Evolutionary conservation across 805 yeast genomes (phyloP).

Genomic region (Suhomyces prunicola): DNA sequence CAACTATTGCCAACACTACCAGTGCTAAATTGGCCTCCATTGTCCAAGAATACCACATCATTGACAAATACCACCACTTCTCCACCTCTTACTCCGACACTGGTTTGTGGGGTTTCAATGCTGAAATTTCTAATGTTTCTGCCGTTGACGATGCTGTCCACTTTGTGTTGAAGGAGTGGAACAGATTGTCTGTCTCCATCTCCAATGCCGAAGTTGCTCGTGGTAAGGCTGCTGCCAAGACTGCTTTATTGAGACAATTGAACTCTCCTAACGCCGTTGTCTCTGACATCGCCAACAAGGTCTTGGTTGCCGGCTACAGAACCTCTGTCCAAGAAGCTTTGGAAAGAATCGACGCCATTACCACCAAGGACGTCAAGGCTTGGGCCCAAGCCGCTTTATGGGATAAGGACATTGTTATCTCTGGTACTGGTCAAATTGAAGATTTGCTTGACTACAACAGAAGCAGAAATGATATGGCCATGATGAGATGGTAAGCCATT

Average conservation of each 20-base stretch:
- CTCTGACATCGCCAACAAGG: conserved; percentile 55
- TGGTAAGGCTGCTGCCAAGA: conserved; percentile 70
- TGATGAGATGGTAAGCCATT: conserved; percentile 62
- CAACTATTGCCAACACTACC: conserved; percentile 47
- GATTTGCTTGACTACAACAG: conserved; percentile 79
- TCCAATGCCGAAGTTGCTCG: conserved; percentile 75
- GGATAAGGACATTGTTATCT: conserved; percentile 79
- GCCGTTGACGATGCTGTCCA: conserved; percentile 75
- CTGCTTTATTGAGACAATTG: conserved; percentile 52
- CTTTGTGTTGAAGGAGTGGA: conserved; percentile 83
- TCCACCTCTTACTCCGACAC: conserved; percentile 69
- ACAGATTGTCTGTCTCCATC: conserved; percentile 72
- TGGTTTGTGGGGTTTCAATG: conserved; percentile 81
- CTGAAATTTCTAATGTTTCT: conserved; percentile 57
- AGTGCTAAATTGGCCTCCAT: conserved; percentile 70
- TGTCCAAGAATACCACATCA: conserved; percentile 68
- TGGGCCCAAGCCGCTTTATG: conserved; percentile 78
- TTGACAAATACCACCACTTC: conserved; percentile 70
- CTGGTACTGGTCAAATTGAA: conserved; percentile 86
- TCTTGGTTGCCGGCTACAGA: conserved; percentile 60
- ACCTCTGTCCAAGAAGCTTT: conserved; percentile 57
- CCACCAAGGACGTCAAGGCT: conserved; percentile 54
- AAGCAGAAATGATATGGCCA: conserved; percentile 84
- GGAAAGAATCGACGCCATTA: conserved; percentile 60
- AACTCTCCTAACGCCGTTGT: conserved; percentile 51